These are phyloP conservation scores for Phialophora chinensis DNA, from an alignment of 2,329 filamentous ascomycete species.

Conservation along the genomic window DNA sequence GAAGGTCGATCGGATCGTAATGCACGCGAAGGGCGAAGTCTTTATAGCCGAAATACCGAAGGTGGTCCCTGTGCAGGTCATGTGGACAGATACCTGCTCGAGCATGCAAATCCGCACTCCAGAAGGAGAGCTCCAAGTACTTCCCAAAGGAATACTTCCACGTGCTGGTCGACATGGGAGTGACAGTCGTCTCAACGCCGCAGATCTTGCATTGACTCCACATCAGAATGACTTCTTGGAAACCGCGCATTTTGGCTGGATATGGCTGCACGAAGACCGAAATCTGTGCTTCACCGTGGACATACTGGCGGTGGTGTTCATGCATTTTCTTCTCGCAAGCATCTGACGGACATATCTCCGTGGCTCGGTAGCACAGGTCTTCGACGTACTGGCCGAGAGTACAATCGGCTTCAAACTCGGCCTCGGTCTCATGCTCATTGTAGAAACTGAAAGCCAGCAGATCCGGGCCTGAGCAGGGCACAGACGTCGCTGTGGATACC, in stretches of 20 bases:
- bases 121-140: conserved; percentile 96
- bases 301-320: conserved; percentile 94
- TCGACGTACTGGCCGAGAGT: conserved; percentile 95
- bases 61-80: conserved; percentile 88
- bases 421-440: conserved; percentile 77
- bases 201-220: conserved; percentile 97
- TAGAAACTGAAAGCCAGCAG: conserved; percentile 93
- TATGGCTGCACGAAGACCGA: conserved; percentile 86
- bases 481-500: conserved; percentile 90
- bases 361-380: conserved; percentile 78
- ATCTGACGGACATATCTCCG: conserved; percentile 78
- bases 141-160: conserved; percentile 99
- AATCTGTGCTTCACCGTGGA: conserved; percentile 92
- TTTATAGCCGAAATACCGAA: conserved; percentile 88
- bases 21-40: conserved; percentile 87
- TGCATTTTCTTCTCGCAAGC: conserved; percentile 87
- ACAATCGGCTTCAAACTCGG: conserved; percentile 79
- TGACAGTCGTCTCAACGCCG: conserved; percentile 84
- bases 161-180: conserved; percentile 88
- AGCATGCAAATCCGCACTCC: conserved; percentile 81
- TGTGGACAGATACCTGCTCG: conserved; percentile 81
- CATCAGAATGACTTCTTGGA: conserved; percentile 84
- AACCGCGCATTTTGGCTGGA: conserved; percentile 67
- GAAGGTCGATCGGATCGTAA: conserved; percentile 87
- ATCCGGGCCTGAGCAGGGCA: conserved; percentile 89